A percentile compares a stretch with the other conserved stretches of the same genome.
These are phyloP conservation scores for Alternaria sp. DNA, from an alignment of 2,329 filamentous ascomycete species.

Conservation along the genomic window DNA sequence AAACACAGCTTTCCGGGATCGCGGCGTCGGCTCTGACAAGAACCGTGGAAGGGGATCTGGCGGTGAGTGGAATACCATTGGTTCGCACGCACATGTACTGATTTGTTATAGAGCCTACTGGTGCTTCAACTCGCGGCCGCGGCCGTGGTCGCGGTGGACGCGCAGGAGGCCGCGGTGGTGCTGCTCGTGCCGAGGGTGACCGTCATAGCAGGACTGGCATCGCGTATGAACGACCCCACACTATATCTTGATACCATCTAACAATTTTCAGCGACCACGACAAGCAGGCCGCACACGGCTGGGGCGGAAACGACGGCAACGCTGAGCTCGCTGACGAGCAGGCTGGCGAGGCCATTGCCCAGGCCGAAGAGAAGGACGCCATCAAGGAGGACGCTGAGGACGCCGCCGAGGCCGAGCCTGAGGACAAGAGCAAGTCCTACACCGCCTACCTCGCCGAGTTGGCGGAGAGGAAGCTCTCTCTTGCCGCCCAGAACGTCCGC, in stretches of 20 bases:
- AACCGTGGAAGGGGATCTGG: constrained; percentile 75
- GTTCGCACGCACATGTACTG: constrained; percentile 12
- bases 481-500: constrained; percentile 77
- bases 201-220: constrained; percentile 69
- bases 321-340: constrained; percentile 92
- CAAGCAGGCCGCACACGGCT: constrained; percentile 88
- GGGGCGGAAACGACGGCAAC: constrained; percentile 83
- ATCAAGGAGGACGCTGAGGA: constrained; percentile 47
- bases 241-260: constrained; percentile 16
- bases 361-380: constrained; percentile 79
- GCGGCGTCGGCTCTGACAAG: constrained; percentile 78
- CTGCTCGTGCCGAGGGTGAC: constrained; percentile 61
- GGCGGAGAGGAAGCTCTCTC: constrained; percentile 78
- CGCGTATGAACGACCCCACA: constrained; percentile 57
- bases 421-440: constrained; percentile 92
- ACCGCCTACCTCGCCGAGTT: constrained; percentile 83
- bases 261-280: constrained; percentile 71
- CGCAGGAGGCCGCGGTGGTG: constrained; percentile 58
- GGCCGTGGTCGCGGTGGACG: constrained; percentile 60
- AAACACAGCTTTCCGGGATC: constrained; percentile 83
- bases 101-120: constrained; percentile 30
- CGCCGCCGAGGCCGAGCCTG: constrained; percentile 64
- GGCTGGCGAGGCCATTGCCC: constrained; percentile 87
- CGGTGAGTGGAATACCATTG: constrained; percentile 34
- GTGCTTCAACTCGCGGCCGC: constrained; percentile 41